A percentile compares a stretch with the other conserved stretches of the same genome.
These are phyloP conservation scores for Cladorrhinum samala DNA, from an alignment of 495 filamentous ascomycete genomes.

Conservation along the genomic window DNA sequence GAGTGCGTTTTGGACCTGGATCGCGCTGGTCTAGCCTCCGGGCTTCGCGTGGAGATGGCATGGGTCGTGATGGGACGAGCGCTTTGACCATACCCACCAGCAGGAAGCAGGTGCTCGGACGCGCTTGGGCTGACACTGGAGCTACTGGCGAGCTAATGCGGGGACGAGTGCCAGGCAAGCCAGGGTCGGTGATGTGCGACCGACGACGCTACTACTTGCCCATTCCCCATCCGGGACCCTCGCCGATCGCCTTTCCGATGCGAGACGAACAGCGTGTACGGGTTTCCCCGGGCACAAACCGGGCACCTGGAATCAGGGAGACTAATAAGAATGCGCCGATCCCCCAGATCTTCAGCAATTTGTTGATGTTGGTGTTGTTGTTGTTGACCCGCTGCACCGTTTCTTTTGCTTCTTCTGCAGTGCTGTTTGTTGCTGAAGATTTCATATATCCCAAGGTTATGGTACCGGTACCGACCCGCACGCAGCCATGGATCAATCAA, in stretches of 20 bases:
- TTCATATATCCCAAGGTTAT: too few species aligned
- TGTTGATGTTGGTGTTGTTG: neutral
- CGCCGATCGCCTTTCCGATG: too few species aligned
- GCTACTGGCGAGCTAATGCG: neutral
- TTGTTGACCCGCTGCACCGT: neutral
- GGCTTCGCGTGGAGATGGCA: neutral
- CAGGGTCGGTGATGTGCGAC: too few species aligned
- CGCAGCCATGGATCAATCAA: slow-evolving; percentile 7
- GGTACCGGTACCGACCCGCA: too few species aligned
- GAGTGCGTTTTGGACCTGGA: too few species aligned
- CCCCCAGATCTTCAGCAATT: slow-evolving; percentile 1
- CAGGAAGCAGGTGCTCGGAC: neutral
- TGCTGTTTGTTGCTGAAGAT: neutral
- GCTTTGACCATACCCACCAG: neutral
- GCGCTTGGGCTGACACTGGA: neutral
- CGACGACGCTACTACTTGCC: too few species aligned
- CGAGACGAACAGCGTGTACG: neutral
- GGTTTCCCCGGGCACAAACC: neutral
- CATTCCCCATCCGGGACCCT: too few species aligned
- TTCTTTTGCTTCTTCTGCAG: neutral
- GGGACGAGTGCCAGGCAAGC: too few species aligned
- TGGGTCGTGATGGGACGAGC: neutral
- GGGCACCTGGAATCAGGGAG: neutral
- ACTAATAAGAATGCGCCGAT: neutral
- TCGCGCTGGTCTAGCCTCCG: too few species aligned